Base-by-base conservation (phyloP, 2,329 filamentous ascomycete genomes). In the Diaporthe humulicola region DNA sequence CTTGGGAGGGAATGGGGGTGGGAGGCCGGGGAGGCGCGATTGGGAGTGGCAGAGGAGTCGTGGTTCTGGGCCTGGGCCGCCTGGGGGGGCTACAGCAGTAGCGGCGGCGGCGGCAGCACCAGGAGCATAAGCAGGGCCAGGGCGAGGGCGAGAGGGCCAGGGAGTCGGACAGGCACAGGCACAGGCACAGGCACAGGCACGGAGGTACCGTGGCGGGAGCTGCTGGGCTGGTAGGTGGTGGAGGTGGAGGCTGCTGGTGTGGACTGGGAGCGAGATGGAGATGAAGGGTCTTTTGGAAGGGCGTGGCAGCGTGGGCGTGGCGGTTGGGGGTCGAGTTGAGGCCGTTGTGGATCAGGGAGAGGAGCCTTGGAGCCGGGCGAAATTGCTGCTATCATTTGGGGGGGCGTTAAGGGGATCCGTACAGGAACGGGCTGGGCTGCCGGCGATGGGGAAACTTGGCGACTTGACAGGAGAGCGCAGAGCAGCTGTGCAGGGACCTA, bases 341-440 rank as follows among this genome's bases (percentile, higher is more conserved):
- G 76, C 74, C 79, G 78, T 76, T 81, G 76, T 71, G 81, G 73
- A 77, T 81, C 79, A 73, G 80, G 76, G 67, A 82, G 78, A 76
- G 80, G 73, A 77, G 81, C 71, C 78, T 81, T 81, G 79, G 81
- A 77, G 78, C 78, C 79, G 72, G 80, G 77, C 66, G 82, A 79
- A 74, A 82, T 78, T 77, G 82, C 78, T 77, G 80, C 81, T 76
- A 82, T 81, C 82, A 84, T 84, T 77, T 80, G 60, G 60, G 79
- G 61, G 28, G 28, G 78, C 70, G 74, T 73, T 69, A 58, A 54
- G 60, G 28, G 58, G 70, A 48, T 42, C 33, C 70, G 57, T 56
- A 72, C 48, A 72, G n/a, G 45, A 52, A 54, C 38, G 57, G 70
- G 42, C 70, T 72, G 58, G 45, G 45, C 50, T 67, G 67, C 33